These are phyloP conservation scores for Amaranthus palmeri DNA, from an alignment of 148 eudicot genomes.

Conservation along the genomic window DNA sequence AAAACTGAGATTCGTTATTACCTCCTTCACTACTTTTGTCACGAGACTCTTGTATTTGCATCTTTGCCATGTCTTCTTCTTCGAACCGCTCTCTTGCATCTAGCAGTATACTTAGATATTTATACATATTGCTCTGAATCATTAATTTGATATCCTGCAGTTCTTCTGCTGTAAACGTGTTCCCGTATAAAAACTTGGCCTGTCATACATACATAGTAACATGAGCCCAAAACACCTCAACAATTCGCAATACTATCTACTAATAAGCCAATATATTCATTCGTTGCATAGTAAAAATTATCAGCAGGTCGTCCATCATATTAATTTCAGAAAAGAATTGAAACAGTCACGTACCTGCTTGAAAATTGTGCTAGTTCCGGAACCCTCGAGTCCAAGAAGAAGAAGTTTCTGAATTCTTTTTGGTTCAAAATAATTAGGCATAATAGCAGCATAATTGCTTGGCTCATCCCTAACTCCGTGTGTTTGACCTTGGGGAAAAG, in stretches of 20 bases:
- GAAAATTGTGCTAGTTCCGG: constrained; percentile 98
- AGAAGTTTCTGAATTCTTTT: constrained; percentile 74
- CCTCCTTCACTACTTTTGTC: constrained; percentile 45
- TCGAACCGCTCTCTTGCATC: constrained; percentile 97
- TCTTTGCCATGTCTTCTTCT: constrained; percentile 55
- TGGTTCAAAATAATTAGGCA: constrained; percentile 79
- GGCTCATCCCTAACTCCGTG: constrained; percentile 72
- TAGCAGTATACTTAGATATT: constrained; percentile 79
- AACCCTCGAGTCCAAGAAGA: constrained; percentile 74
- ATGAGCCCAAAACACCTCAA: constrained; percentile 11
- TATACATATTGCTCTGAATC: constrained; percentile 96
- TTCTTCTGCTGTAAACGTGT: constrained; percentile 70
- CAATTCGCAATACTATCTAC: not conserved
- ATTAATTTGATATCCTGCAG: constrained; percentile 83
- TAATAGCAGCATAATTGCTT: constrained; percentile 60
- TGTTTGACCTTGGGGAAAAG: constrained; percentile 83
- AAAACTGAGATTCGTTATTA: constrained; percentile 15
- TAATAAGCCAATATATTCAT: not conserved
- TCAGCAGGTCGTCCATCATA: not conserved
- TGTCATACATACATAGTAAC: constrained; percentile 34
- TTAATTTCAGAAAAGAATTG: not conserved
- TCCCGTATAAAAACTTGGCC: constrained; percentile 89
- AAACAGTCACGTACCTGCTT: constrained; percentile 67
- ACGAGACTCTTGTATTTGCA: constrained; percentile 24
- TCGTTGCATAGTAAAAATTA: not conserved